Conservation (phyloP, 805 yeast genomes). For the Huiozyma sinensis region DNA sequence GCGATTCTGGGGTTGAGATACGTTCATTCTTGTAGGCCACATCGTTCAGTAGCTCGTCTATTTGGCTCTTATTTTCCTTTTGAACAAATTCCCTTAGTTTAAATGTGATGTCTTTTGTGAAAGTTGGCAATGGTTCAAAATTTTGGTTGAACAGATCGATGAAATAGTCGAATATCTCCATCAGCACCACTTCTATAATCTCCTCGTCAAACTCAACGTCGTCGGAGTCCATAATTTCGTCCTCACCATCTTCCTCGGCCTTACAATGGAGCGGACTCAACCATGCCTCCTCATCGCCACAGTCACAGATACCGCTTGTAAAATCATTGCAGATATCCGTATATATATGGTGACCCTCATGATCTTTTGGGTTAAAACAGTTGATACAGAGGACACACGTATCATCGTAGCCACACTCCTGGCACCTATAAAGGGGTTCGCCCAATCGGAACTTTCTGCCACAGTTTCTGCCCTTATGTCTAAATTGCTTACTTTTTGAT, state of each 20-base stretch:
- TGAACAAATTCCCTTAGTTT: slow-evolving; percentile 23
- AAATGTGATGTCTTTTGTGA: slow-evolving; percentile 22
- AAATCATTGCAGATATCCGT: slow-evolving; percentile 38
- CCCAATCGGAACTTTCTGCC: slow-evolving; percentile 50
- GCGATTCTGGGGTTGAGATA: slow-evolving; percentile 3
- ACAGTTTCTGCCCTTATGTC: slow-evolving; percentile 57
- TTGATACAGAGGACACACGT: slow-evolving; percentile 68
- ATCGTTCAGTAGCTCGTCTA: slow-evolving; percentile 12
- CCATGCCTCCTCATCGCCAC: slow-evolving; percentile 66
- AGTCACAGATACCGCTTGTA: slow-evolving; percentile 56
- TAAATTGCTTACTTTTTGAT: slow-evolving; percentile 11
- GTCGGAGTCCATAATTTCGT: slow-evolving; percentile 21
- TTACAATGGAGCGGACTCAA: slow-evolving; percentile 40
- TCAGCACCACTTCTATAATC: slow-evolving; percentile 21
- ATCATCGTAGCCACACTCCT: slow-evolving; percentile 66
- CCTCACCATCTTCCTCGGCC: slow-evolving; percentile 14
- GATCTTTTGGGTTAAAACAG: slow-evolving; percentile 65
- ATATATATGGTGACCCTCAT: slow-evolving; percentile 52
- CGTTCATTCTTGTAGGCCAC: slow-evolving; percentile 6
- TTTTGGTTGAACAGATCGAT: slow-evolving; percentile 32
- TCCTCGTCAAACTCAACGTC: slow-evolving; percentile 5
- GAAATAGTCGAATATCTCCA: slow-evolving; percentile 31
- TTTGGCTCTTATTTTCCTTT: slow-evolving; percentile 11
- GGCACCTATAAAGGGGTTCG: slow-evolving; percentile 62
- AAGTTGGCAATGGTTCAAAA: slow-evolving; percentile 24